Percentiles rank a stretch among this genome's conserved stretches.
Evolutionary conservation across 345 rosid species (phyloP).

Genomic region (Geranium rotundifolium): DNA sequence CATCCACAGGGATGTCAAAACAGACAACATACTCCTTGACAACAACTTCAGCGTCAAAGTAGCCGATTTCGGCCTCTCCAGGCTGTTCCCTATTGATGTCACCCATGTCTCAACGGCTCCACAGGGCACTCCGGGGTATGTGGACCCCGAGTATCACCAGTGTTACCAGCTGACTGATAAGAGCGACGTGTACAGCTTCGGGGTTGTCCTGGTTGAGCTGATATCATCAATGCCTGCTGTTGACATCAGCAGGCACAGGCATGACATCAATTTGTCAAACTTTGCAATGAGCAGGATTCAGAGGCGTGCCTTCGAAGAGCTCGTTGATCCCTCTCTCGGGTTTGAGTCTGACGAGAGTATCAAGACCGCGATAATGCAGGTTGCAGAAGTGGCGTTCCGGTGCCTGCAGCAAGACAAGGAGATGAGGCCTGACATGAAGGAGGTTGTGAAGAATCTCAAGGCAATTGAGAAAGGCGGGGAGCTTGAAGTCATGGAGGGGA

Average conservation of each 20-base stretch:
- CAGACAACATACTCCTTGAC: too few species aligned
- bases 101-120: slow-evolving; percentile 66
- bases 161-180: slow-evolving; percentile 49
- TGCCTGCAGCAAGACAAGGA: slow-evolving; percentile 53
- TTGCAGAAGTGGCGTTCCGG: slow-evolving; percentile 47
- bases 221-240: slow-evolving; percentile 58
- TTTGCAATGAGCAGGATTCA: slow-evolving; percentile 47
- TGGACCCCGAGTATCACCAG: slow-evolving; percentile 59
- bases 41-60: slow-evolving; percentile 44
- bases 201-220: slow-evolving; percentile 55
- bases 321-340: slow-evolving; percentile 45
- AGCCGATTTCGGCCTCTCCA: slow-evolving; percentile 59
- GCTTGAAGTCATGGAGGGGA: slow-evolving; percentile 1
- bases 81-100: slow-evolving; percentile 38
- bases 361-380: slow-evolving; percentile 30
- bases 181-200: slow-evolving; percentile 71
- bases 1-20: too few species aligned
- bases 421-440: slow-evolving; percentile 47
- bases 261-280: slow-evolving; percentile 49
- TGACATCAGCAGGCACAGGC: slow-evolving; percentile 38
- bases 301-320: slow-evolving; percentile 25
- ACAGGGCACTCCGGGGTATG: slow-evolving; percentile 62
- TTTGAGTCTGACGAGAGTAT: slow-evolving; percentile 24
- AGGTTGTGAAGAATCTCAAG: slow-evolving; percentile 32
- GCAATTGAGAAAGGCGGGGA: slow-evolving; percentile 19